Percentiles rank a stretch among this genome's conserved stretches.
Evolutionary conservation across 2,329 filamentous ascomycete genomes (phyloP).

Genomic region (Orbilia quercus): DNA sequence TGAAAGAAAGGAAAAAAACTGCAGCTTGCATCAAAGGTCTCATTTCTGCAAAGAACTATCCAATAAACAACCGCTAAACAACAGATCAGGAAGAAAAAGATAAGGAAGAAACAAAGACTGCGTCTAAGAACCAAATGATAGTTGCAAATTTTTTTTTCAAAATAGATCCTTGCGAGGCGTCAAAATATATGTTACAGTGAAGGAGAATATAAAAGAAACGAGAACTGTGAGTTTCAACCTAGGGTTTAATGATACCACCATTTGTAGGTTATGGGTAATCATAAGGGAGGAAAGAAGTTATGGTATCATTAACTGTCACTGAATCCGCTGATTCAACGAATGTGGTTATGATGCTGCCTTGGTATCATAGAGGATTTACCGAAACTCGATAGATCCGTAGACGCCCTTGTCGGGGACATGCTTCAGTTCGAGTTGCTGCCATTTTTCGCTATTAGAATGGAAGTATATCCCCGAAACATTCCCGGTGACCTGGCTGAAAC

Average conservation of each 20-base stretch:
- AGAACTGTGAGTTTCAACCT: neutral
- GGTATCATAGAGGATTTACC: slow-evolving; percentile 65
- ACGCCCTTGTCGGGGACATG: slow-evolving; percentile 87
- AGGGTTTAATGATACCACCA: neutral
- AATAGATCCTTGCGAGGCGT: slow-evolving; percentile 1
- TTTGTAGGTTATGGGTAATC: neutral
- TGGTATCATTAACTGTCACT: too few species aligned
- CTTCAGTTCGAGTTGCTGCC: slow-evolving; percentile 90
- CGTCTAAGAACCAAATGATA: slow-evolving; percentile 22
- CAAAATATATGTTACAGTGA: slow-evolving; percentile 50
- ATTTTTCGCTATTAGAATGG: slow-evolving; percentile 98
- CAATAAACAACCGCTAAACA: slow-evolving; percentile 52
- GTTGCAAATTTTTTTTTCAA: slow-evolving; percentile 3
- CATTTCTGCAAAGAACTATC: neutral
- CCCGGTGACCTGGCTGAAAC: slow-evolving; percentile 91
- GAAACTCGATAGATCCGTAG: slow-evolving; percentile 87
- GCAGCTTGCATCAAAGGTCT: neutral
- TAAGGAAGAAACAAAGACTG: slow-evolving; percentile 6
- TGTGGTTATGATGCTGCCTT: neutral
- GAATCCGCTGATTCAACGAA: neutral
- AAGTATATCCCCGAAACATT: slow-evolving; percentile 95
- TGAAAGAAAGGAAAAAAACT: too few species aligned
- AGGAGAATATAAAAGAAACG: slow-evolving; percentile 1
- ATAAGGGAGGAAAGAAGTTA: too few species aligned
- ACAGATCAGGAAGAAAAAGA: slow-evolving; percentile 28